Conservation (phyloP, 1,284 basidiomycete species). For the Pseudozyma thailandica region DNA sequence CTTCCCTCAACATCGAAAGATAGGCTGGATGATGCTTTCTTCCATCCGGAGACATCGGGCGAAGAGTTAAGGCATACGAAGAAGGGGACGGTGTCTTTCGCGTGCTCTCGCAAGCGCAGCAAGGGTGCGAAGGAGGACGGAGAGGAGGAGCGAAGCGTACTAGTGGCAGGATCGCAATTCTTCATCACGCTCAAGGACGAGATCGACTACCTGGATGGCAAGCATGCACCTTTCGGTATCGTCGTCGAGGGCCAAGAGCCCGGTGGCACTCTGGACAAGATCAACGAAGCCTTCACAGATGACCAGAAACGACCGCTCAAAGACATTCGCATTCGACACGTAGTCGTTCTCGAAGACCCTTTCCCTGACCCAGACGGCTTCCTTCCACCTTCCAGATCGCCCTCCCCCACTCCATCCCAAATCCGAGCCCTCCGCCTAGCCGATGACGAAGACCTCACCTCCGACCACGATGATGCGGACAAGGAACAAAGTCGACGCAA, state of each 20-base stretch:
- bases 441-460: conserved; percentile 71
- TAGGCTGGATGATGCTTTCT: conserved; percentile 75
- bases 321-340: conserved; percentile 83
- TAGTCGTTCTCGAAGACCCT: conserved; percentile 96
- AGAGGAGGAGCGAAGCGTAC: conserved; percentile 74
- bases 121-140: conserved; percentile 55
- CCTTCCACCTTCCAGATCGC: conserved; percentile 78
- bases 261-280: conserved; percentile 79
- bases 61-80: conserved; percentile 81
- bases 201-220: conserved; percentile 94
- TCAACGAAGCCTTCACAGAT: conserved; percentile 91
- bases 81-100: conserved; percentile 83
- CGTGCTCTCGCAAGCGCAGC: conserved; percentile 25
- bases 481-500: conserved; percentile 81
- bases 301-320: conserved; percentile 88
- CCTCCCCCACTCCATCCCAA: conserved; percentile 71
- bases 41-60: conserved; percentile 78
- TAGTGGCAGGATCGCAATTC: conserved; percentile 93
- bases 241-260: conserved; percentile 90
- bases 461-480: conserved; percentile 79
- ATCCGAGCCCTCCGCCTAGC: conserved; percentile 75
- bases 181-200: conserved; percentile 91
- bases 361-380: conserved; percentile 80
- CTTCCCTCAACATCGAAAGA: conserved; percentile 68
- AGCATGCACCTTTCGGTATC: conserved; percentile 93